Evolutionary conservation across 2,329 filamentous ascomycete species (phyloP).

Genomic region (Corynespora cassiicola): DNA sequence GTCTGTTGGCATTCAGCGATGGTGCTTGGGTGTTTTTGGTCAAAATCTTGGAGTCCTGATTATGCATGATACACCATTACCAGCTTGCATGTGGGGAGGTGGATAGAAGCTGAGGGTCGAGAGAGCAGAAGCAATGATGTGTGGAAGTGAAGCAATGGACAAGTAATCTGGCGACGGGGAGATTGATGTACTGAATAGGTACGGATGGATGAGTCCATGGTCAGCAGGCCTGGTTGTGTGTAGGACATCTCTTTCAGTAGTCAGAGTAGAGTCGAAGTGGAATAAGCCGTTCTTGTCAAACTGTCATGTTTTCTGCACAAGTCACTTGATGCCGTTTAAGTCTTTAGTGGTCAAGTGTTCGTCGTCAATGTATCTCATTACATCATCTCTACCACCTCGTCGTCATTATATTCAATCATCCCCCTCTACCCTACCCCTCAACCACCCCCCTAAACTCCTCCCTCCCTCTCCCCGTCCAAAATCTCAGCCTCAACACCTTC

Average conservation of each 20-base stretch:
- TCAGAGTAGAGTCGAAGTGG: too few species aligned
- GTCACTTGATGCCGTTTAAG: too few species aligned
- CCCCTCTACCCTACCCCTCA: not conserved
- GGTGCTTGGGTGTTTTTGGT: too few species aligned
- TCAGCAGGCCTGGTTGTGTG: conserved; percentile 12
- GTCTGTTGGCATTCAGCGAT: too few species aligned
- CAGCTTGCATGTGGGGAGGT: too few species aligned
- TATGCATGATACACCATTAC: too few species aligned
- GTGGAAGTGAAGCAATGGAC: not conserved
- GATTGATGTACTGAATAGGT: not conserved
- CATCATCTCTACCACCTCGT: not conserved
- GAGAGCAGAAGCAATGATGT: too few species aligned
- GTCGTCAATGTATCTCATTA: not conserved
- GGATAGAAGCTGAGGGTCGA: too few species aligned
- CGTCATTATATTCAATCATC: not conserved
- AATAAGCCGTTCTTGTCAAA: too few species aligned
- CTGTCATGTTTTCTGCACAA: too few species aligned
- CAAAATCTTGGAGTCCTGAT: too few species aligned
- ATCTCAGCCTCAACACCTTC: not conserved
- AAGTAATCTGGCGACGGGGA: not conserved
- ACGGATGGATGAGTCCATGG: not conserved
- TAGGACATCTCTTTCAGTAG: too few species aligned
- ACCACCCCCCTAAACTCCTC: conserved; percentile 5
- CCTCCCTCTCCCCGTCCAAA: not conserved
- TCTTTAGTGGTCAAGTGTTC: not conserved